Percentiles rank a stretch among this genome's conserved stretches.
Evolutionary conservation across 2,329 filamentous ascomycete species (phyloP).

Genomic region (Aspergillus persii): DNA sequence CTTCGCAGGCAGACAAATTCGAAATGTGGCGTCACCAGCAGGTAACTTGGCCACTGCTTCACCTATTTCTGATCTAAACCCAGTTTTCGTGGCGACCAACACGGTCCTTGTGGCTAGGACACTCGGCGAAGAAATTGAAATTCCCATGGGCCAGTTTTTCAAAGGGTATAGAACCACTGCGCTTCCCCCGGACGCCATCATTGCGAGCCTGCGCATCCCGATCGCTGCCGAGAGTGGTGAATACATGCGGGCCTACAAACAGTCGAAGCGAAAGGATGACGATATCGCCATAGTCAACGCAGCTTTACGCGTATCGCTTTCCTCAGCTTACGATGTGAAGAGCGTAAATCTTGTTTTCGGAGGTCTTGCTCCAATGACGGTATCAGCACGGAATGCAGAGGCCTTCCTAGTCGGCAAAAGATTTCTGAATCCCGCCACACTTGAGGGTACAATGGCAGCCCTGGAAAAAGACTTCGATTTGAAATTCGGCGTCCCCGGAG

Average conservation of each 20-base stretch:
- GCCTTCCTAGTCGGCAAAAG: conserved; percentile 73
- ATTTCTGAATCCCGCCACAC: conserved; percentile 74
- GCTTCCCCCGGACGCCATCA: conserved; percentile 75
- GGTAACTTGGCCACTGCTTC: conserved; percentile 93
- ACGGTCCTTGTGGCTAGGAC: conserved; percentile 79
- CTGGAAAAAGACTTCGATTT: conserved; percentile 89
- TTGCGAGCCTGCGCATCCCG: conserved; percentile 83
- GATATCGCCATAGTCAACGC: conserved; percentile 97
- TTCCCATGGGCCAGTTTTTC: conserved; percentile 93
- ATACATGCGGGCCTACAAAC: conserved; percentile 87
- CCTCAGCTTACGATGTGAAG: conserved; percentile 66
- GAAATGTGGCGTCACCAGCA: conserved; percentile 95
- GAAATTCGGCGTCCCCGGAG: conserved; percentile 85
- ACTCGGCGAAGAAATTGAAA: conserved; percentile 67
- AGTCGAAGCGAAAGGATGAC: conserved; percentile 94
- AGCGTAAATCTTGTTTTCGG: conserved; percentile 83
- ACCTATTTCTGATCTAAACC: conserved; percentile 94
- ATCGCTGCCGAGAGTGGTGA: conserved; percentile 72
- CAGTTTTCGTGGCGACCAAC: conserved; percentile 84
- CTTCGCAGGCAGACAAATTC: conserved; percentile 91
- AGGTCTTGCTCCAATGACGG: conserved; percentile 89
- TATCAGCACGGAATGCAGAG: conserved; percentile 77
- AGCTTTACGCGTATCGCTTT: conserved; percentile 72
- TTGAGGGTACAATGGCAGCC: conserved; percentile 86
- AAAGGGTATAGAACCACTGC: conserved; percentile 86